Evolutionary conservation across 2,329 filamentous ascomycete species (phyloP).

Genomic region (Ophiostoma perfectum): DNA sequence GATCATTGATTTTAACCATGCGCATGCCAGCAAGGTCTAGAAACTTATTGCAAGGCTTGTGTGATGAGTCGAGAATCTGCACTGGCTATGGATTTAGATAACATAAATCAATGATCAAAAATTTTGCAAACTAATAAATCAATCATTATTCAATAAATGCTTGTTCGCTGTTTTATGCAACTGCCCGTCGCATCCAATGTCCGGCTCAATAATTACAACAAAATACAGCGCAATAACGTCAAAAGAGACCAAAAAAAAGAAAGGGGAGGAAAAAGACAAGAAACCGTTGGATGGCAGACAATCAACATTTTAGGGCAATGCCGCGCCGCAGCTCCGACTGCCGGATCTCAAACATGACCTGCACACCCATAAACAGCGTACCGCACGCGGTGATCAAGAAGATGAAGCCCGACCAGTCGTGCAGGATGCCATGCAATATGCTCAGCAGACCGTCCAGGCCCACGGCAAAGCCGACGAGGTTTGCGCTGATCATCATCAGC

Average conservation of each 20-base stretch:
- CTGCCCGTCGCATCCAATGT: no score
- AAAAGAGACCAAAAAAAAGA: not conserved
- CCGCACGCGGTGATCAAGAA: slow-evolving; percentile 68
- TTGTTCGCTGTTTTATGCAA: not conserved
- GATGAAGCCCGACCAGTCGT: slow-evolving; percentile 61
- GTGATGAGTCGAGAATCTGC: no score
- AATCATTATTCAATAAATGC: not conserved
- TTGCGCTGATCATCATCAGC: slow-evolving; percentile 92
- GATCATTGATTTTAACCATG: slow-evolving; percentile 5
- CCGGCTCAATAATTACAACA: no score
- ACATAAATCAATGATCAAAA: no score
- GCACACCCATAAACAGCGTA: slow-evolving; percentile 76
- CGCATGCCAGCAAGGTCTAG: not conserved
- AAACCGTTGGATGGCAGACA: not conserved
- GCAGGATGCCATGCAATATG: slow-evolving; percentile 68
- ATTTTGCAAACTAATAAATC: no score
- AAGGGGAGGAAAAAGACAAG: not conserved
- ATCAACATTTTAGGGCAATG: slow-evolving; percentile 69
- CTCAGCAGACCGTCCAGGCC: slow-evolving; percentile 80
- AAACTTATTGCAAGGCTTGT: not conserved
- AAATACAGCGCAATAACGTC: not conserved
- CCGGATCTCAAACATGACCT: slow-evolving; percentile 94
- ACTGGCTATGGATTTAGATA: no score
- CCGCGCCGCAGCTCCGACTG: slow-evolving; percentile 79
- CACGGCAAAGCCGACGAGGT: slow-evolving; percentile 90